Base-by-base conservation (phyloP, 1,139 yeast species). In the Suhomyces bribrorum region DNA sequence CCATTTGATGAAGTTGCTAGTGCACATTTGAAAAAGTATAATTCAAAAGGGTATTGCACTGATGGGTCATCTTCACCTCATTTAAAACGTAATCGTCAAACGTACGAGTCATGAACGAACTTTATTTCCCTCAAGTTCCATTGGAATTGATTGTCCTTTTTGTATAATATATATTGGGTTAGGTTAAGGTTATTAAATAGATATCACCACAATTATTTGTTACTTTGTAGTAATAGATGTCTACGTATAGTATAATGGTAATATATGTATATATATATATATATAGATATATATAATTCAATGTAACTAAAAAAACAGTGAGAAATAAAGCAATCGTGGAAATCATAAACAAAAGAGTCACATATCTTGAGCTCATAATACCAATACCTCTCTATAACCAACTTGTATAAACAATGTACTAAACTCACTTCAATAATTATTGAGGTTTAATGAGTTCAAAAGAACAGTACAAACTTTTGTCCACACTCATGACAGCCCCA, bases 401-500 rank as follows among this genome's bases (percentile, higher is more conserved):
- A 20, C 23, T 20, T 20, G 8, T 20, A 20, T n/a, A 20, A 20
- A 20, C 23, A 20, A n/a, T n/a, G n/a, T n/a, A n/a, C n/a, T n/a
- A 16, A 26, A 22, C 30, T 25, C 38, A 26, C 32, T 34, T 25
- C 31, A 11, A 27, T 6, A n/a, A 15, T 44, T 49, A 59, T 31
- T 57, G 66, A 43, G 96, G 95, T 59, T 86, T 86, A 46, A 87
- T 67, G 49, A 87, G 69, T 56, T 87, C 96, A 65, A 87, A 87
- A 27, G 92, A 83, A 56, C 96, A 87, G 61, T 85, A 77, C 52
- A 87, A 67, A 37, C 79, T 78, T 47, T 79, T 79, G 51, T 85
- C 86, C 24, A 87, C 95, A 55, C 85, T 80, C 90, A 87, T 83
- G 22, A 87, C 87, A 1, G 96, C 95, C 27, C 95, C 96, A 82